These are phyloP conservation scores for Pythium scleroteichum DNA, from an alignment of 352 stramenopile species.

Conservation along the genomic window DNA sequence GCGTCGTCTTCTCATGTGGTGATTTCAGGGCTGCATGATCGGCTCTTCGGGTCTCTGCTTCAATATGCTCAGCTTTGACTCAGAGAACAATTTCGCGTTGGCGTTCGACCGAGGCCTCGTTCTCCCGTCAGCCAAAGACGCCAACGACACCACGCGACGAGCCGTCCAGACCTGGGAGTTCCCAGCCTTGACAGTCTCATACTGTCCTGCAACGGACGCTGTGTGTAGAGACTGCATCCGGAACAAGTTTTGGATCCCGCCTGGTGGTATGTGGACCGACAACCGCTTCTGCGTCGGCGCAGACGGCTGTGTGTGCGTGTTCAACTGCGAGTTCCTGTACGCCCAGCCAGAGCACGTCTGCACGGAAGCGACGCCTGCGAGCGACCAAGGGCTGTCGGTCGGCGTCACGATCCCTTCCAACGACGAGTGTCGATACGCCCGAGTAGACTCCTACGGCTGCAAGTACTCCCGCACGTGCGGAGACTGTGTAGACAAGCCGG, in stretches of 20 bases:
- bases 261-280: not conserved
- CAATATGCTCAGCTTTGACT: not conserved
- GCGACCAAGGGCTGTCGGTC: not conserved
- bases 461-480: too few species aligned
- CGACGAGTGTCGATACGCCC: too few species aligned
- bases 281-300: slow-evolving; percentile 23
- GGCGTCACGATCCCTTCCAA: too few species aligned
- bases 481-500: too few species aligned
- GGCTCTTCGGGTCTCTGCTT: not conserved
- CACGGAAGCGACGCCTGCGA: too few species aligned
- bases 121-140: not conserved
- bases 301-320: slow-evolving; percentile 19
- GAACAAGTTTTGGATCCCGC: slow-evolving; percentile 5
- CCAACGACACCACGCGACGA: not conserved
- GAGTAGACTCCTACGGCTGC: too few species aligned
- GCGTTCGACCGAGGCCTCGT: not conserved
- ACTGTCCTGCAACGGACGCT: slow-evolving; percentile 10
- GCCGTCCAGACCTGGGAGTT: slow-evolving; percentile 6
- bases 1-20: too few species aligned
- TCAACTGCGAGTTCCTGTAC: slow-evolving; percentile 11
- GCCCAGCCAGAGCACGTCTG: too few species aligned
- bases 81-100: not conserved
- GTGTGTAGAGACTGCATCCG: slow-evolving; percentile 16
- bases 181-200: not conserved
- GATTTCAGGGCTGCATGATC: slow-evolving; percentile 14